Evolutionary conservation across 176 grass and related monocot species (phyloP), one percentile per base, ranked within the genome.

Genomic region (Eleusine coracana): DNA sequence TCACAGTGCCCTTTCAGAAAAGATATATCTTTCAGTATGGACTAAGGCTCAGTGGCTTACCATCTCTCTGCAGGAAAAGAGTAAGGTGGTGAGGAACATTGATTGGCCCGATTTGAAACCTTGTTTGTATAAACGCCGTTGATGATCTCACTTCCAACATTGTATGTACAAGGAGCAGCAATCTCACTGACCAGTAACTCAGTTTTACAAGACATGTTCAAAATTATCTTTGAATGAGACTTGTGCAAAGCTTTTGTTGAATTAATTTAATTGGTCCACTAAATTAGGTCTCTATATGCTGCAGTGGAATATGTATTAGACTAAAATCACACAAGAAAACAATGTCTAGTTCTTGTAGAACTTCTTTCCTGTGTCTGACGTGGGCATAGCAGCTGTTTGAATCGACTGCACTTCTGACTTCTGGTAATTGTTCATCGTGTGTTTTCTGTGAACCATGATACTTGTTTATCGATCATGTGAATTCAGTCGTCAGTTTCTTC

Each of bases 51-150:
- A 21, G 59, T 56, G 62, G 36, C 39, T 64, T 84, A 45, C 34
- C 71, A 52, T 88, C 37, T 17, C 31, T 52, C 49, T 38, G 66
- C 90, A 95, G 96, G 88, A 98, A 88, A 98, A 78, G 60, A 58
- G 29, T 74, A 83, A 84, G 49, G 27, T 79, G 82, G 80, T 50
- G 49, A 70, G 73, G 79, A 91, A 80, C 91, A 93, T 98, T 86
- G 76, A 85, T 16, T 98, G 92, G 92, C 96, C 90, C 20, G 81
- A 78, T 74, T 70, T 98, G 91, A 95, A 98, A 88, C 72, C 91
- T 59, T 98, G 96, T 83, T 80, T 98, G 68, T 98, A 98, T 74
- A 98, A 98, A 54, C 80, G 88, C 14, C 87, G 51, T 3, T 74
- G 89, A 78, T 94, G 75, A 86, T 56, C 50, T 63, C 1, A 12